Evolutionary conservation across 345 rosid genomes (phyloP).

Genomic region (Ceriops zippeliana): DNA sequence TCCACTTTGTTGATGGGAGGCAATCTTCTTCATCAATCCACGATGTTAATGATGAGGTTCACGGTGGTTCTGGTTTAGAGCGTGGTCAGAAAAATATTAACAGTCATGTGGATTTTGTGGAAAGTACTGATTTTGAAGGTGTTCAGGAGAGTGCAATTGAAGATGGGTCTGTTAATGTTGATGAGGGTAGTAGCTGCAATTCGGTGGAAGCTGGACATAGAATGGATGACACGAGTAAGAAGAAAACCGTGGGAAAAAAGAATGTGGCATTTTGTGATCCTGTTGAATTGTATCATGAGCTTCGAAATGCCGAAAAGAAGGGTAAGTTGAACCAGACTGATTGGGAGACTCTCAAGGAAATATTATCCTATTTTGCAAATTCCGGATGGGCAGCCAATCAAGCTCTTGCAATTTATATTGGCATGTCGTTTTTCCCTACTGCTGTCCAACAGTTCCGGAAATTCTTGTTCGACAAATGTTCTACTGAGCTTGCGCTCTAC

Average conservation of each 20-base stretch:
- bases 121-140: conserved; percentile 19
- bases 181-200: conserved; percentile 13
- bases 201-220: conserved; percentile 6
- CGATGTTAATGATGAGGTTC: conserved; percentile 23
- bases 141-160: conserved; percentile 8
- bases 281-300: conserved; percentile 52
- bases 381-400: conserved; percentile 90
- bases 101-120: conserved; percentile 16
- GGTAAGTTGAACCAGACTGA: conserved; percentile 37
- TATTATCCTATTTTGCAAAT: conserved; percentile 45
- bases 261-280: conserved; percentile 44
- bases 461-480: conserved; percentile 53
- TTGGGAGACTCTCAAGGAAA: conserved; percentile 41
- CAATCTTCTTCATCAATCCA: conserved; percentile 32
- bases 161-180: conserved; percentile 9
- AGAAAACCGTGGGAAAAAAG: conserved; percentile 7
- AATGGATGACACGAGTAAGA: conserved; percentile 16
- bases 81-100: not conserved
- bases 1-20: conserved; percentile 24
- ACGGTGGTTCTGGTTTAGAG: not conserved
- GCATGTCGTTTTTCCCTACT: conserved; percentile 77
- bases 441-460: conserved; percentile 49
- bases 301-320: conserved; percentile 35
- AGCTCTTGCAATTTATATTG: conserved; percentile 80
- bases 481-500: conserved; percentile 38